A percentile compares a stretch with the other conserved stretches of the same genome.
Evolutionary conservation across 1,284 basidiomycete species (phyloP).

Genomic region (Malassezia restricta): DNA sequence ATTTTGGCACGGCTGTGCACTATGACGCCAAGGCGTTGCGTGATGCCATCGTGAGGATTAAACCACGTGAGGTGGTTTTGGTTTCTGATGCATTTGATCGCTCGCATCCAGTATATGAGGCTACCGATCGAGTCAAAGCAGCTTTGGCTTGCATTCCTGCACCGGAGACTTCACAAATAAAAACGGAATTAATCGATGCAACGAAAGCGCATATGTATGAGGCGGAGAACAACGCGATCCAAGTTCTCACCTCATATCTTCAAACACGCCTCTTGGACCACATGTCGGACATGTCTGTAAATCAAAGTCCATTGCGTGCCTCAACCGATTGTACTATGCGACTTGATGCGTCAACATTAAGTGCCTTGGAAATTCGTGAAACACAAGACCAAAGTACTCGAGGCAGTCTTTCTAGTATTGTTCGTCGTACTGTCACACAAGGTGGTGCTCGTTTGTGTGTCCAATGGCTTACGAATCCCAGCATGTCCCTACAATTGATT

Average conservation of each 20-base stretch:
- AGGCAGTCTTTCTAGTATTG: slow-evolving; percentile 30
- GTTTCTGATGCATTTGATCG: slow-evolving; percentile 6
- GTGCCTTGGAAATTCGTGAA: slow-evolving; percentile 34
- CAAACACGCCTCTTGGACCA: slow-evolving; percentile 30
- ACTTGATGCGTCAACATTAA: slow-evolving; percentile 40
- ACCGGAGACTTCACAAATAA: not conserved
- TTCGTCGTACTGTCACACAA: slow-evolving; percentile 37
- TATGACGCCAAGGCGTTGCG: slow-evolving; percentile 23
- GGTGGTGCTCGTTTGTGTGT: slow-evolving; percentile 35
- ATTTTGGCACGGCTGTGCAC: slow-evolving; percentile 29
- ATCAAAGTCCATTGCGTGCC: slow-evolving; percentile 4
- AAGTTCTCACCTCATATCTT: slow-evolving; percentile 30
- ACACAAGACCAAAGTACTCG: slow-evolving; percentile 23
- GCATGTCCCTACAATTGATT: slow-evolving; percentile 25
- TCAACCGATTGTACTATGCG: slow-evolving; percentile 21
- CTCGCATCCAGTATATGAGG: slow-evolving; percentile 13
- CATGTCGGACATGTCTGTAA: slow-evolving; percentile 8
- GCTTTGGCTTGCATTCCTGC: not conserved
- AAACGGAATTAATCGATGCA: not conserved
- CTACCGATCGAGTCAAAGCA: slow-evolving; percentile 1
- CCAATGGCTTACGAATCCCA: slow-evolving; percentile 35
- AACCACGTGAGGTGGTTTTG: slow-evolving; percentile 33
- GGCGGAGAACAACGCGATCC: slow-evolving; percentile 21
- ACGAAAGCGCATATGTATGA: not conserved
- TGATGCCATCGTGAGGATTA: slow-evolving; percentile 37